Evolutionary conservation across 179 eudicot species (phyloP), one percentile per base, ranked within the genome.

Genomic region (Drosera spatulata): DNA sequence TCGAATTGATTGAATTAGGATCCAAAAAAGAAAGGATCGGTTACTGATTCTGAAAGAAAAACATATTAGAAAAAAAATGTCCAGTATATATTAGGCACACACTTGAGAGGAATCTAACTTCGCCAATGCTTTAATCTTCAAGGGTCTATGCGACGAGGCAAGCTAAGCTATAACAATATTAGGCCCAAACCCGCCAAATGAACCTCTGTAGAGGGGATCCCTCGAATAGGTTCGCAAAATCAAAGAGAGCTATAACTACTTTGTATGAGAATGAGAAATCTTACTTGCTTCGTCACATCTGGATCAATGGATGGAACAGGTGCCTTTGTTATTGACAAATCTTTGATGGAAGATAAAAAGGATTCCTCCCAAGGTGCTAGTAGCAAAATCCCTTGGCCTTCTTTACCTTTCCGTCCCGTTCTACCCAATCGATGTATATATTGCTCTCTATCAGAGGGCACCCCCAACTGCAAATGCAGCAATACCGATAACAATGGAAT

Each of bases 371-470:
- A 88, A 53, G 96, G 93, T 50, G 98, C 86, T 75, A 91, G 71
- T 60, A 91, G 14, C 65, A 91, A 79, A 68, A 91, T 68, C 37
- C 98, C 98, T 66, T 76, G 78, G 56, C 98, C 98, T 79, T 91
- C 95, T 82, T 88, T 91, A 50, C 98, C 98, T 78, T 84, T 91
- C 10, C 98, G 87, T 15, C 98, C 98, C 1, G 98, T 91, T 86
- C 98, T 81, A 58, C 98, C 98, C 51, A 91, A 85, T 60, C 98
- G 85, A 73, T 91, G 98, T 48, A 91, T 86, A 66, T 91, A 91
- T 65, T 91, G 98, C 66, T 81, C 87, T 71, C 75, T 91, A 71
- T 75, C 96, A 59, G 98, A 61, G 13, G 98, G 98, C 69, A 86
- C 48, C 33, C 98, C 98, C 50, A 91, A 60, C 98, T 91, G 71